Conservation (phyloP, 108 stramenopile species). For the Chaetoceros muelleri region DNA sequence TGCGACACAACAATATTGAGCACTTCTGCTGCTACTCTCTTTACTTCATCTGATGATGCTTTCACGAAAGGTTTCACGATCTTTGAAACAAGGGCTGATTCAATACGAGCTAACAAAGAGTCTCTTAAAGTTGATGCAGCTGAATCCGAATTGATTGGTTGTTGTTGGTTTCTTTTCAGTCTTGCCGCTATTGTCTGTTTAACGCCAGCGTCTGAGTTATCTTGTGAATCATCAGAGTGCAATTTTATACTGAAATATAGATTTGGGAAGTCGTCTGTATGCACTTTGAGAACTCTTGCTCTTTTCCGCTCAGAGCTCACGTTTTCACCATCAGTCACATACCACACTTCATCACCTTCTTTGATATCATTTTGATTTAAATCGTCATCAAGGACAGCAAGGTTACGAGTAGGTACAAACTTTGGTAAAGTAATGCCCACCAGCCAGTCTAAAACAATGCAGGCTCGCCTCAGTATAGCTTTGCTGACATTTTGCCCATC, state of each 20-base stretch:
- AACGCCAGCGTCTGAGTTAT: slow-evolving; percentile 15
- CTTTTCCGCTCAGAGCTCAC: slow-evolving; percentile 20
- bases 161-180: slow-evolving; percentile 7
- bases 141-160: background rate
- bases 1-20: slow-evolving; percentile 46
- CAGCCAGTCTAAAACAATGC: background rate
- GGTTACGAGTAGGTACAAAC: background rate
- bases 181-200: slow-evolving; percentile 51
- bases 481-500: slow-evolving; percentile 7
- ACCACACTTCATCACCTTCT: slow-evolving; percentile 56
- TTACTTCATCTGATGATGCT: background rate
- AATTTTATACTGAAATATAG: slow-evolving; percentile 57
- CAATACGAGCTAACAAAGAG: background rate
- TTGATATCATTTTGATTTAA: slow-evolving; percentile 11
- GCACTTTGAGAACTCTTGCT: slow-evolving; percentile 47
- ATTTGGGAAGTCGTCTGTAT: slow-evolving; percentile 52
- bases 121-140: background rate
- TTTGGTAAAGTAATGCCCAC: background rate
- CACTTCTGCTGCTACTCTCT: slow-evolving; percentile 24
- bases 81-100: background rate
- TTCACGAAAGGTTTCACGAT: background rate
- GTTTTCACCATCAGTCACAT: slow-evolving; percentile 34
- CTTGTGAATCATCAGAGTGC: no score
- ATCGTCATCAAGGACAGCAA: slow-evolving; percentile 4
- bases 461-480: slow-evolving; percentile 3